Evolutionary conservation across 2,329 filamentous ascomycete genomes (phyloP), one percentile per base, ranked within the genome.

Genomic region (Hysterium pulicare): DNA sequence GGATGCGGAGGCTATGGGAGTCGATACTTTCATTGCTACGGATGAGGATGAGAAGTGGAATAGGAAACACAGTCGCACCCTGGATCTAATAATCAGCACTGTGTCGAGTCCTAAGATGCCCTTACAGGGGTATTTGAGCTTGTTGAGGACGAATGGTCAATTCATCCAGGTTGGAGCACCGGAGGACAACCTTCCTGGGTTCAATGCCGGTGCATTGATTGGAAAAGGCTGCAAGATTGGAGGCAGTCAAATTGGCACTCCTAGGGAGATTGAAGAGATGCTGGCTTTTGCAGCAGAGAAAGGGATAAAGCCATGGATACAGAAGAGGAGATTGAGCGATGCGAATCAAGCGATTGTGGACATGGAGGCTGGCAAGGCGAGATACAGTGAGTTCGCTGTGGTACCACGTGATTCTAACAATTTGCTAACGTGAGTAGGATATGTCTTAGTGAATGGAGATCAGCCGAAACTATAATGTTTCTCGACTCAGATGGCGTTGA

Each of bases 121-220:
- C 0, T 58, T 87, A 8, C 60, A 69, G 26, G 69, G 77, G 21
- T 88, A 87, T 60, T 68, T 90, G 39, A 56, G 68, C 7, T 70
- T 89, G 8, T 69, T 87, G 15, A 72, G 76, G 41, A 69, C 74
- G 2, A 75, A 79, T 32, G 84, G 84, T 1, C 70, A 71, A 3
- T 83, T 86, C 55, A 76, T 86, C 42, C 81, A 86, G 59, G 75
- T 89, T 36, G 84, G 83, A 6, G 78, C 78, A 2, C 84, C 85
- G 0, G 85, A 89, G 57, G 67, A 71, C 59, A 64, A 66, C 39
- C 52, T 75, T 2, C 80, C 79, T 4, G 66, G 68, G 2, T 71
- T 86, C 51, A 72, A 69, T 50, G 78, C 77, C 5, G 81, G 78
- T 53, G 68, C 75, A 3, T 64, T 87, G 44, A 79, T 86, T 38